phyloP scores from a whole-genome alignment of 2,329 filamentous ascomycete species.

The Fusarium ramigenum region DNA sequence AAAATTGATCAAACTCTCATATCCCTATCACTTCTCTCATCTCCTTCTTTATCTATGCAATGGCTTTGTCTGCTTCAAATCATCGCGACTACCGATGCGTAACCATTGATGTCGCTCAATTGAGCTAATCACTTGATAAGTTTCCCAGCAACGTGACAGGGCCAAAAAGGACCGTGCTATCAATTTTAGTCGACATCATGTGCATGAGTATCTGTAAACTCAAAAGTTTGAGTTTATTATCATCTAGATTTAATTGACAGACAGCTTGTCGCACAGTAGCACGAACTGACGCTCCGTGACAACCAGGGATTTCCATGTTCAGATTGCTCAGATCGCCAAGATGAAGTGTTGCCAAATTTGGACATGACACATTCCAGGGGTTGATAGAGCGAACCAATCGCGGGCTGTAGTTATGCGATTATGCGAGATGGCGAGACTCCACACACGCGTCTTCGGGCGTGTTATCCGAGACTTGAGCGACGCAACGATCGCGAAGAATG shows the following conservation, averaged over 20 bases:
- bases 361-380: neutral
- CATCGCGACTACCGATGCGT: too few relatives aligned
- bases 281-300: neutral
- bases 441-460: neutral
- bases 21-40: too few relatives aligned
- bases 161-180: neutral
- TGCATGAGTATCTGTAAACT: neutral
- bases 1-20: neutral
- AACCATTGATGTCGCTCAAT: accelerated
- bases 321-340: neutral
- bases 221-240: neutral
- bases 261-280: neutral
- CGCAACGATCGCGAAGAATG: neutral
- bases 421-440: neutral
- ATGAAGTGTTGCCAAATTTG: neutral
- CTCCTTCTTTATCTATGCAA: too few relatives aligned
- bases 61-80: too few relatives aligned
- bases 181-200: accelerated
- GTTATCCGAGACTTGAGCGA: neutral
- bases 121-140: too few relatives aligned
- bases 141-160: accelerated
- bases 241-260: neutral
- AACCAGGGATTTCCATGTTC: neutral
- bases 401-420: neutral
- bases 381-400: neutral